Base-by-base conservation (phyloP, 352 stramenopile genomes). In the Ophiocytium majus region DNA sequence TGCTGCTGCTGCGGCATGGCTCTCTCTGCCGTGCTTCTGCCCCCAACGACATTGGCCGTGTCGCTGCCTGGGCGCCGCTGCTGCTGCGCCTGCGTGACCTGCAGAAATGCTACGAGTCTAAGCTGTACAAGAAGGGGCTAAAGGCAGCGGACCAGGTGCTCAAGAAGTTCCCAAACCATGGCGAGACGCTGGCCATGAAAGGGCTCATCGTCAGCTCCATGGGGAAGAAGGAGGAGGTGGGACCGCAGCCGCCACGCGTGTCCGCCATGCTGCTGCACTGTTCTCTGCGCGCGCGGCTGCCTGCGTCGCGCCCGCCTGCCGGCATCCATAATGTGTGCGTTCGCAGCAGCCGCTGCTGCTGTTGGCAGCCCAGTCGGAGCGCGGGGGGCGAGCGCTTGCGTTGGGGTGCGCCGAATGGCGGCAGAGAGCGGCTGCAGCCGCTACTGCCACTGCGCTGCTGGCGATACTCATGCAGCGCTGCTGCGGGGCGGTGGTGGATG, bases 51-150 rank as follows among this genome's bases (percentile, higher is more conserved):
- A 57, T 57, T 57, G 43, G 5, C 5, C n/a, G n/a, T n/a, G 14
- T 57, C 5, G 14, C 14, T 57, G 43, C 14, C 43, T 57, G 43
- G 43, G 5, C 43, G 5, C 14, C 5, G 5, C 43, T 57, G 43
- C 14, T 5, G 43, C 43, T 57, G 5, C 43, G 43, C 14, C 5
- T 14, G 14, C 43, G 5, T 57, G n/a, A n/a, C n/a, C 19, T 0
- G n/a, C 79, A 88, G 85, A 98, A 98, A 94, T 96, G 95, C 88
- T 99, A 99, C 90, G 96, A 99, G 91, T 93, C 92, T 63, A 99
- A 99, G 90, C 94, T 98, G 89, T 99, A 99, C 93, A 99, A 99
- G 91, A 99, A 99, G 88, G 96, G 95, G 0, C 90, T 99, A 0
- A 99, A 99, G 87, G 93, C 95, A 31, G 94, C 96, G 34, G 95